Evolutionary conservation across 1,284 basidiomycete genomes (phyloP).

Genomic region (Anthracocystis setariae): DNA sequence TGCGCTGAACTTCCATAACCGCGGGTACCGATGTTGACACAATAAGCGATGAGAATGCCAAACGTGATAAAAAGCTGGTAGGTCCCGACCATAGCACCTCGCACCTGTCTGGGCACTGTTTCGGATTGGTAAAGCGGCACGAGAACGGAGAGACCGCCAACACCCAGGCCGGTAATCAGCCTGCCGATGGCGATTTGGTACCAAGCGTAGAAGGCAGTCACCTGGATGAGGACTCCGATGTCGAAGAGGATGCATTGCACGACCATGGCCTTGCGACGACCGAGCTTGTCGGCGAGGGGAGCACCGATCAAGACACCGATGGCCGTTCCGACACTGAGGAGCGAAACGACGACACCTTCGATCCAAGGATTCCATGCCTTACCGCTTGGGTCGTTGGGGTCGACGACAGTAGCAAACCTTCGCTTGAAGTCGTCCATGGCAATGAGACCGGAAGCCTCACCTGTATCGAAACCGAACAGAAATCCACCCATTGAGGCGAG

Average conservation of each 20-base stretch:
- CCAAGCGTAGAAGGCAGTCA: constrained; percentile 65
- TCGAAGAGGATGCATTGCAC: constrained; percentile 76
- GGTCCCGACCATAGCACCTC: constrained; percentile 77
- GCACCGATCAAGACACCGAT: constrained; percentile 63
- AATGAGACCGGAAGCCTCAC: constrained; percentile 80
- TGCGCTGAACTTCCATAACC: constrained; percentile 68
- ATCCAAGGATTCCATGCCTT: constrained; percentile 61
- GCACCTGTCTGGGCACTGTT: constrained; percentile 79
- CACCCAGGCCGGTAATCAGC: constrained; percentile 72
- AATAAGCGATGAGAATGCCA: constrained; percentile 80
- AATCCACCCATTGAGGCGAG: constrained; percentile 82
- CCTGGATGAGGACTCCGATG: constrained; percentile 76
- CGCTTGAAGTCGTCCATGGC: constrained; percentile 78
- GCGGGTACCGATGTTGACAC: constrained; percentile 63
- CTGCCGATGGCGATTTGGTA: constrained; percentile 74
- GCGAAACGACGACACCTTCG: constrained; percentile 75
- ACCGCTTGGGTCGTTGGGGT: constrained; percentile 13
- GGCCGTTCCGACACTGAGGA: constrained; percentile 71
- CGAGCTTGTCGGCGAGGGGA: constrained; percentile 74
- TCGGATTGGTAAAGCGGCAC: constrained; percentile 82
- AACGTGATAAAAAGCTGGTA: constrained; percentile 72
- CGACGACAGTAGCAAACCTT: constrained; percentile 71
- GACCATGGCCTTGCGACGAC: constrained; percentile 78
- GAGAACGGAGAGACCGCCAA: constrained; percentile 73
- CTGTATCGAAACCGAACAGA: constrained; percentile 77